These are phyloP conservation scores for Plenodomus tracheiphilus DNA, from an alignment of 2,329 filamentous ascomycete genomes.

Conservation along the genomic window DNA sequence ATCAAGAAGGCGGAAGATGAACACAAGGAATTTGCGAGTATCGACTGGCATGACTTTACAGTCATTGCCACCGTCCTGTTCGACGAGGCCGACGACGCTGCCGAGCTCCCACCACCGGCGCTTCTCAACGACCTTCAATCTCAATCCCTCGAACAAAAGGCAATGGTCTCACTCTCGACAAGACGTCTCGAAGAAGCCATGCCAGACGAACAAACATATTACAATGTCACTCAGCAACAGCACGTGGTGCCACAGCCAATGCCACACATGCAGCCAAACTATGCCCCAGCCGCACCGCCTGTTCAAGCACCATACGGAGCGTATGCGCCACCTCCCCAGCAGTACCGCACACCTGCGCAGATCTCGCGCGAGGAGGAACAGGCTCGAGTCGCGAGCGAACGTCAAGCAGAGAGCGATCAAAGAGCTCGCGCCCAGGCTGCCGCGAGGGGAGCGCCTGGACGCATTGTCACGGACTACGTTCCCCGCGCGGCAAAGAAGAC, in stretches of 20 bases:
- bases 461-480: conserved; percentile 91
- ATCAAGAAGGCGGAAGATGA: conserved; percentile 87
- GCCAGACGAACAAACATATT: conserved; percentile 67
- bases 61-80: conserved; percentile 95
- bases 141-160: conserved; percentile 92
- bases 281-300: conserved; percentile 34
- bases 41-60: conserved; percentile 98
- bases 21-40: conserved; percentile 74
- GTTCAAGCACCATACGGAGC: conserved; percentile 34
- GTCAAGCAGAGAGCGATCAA: conserved; percentile 57
- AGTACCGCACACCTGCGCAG: conserved; percentile 37
- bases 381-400: conserved; percentile 41
- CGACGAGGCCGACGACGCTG: conserved; percentile 82
- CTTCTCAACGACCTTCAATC: conserved; percentile 90
- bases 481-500: conserved; percentile 76
- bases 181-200: conserved; percentile 93
- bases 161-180: conserved; percentile 81
- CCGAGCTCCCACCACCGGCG: conserved; percentile 84
- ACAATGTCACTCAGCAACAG: conserved; percentile 40
- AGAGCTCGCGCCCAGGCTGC: conserved; percentile 80
- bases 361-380: conserved; percentile 46
- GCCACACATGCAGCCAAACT: conserved; percentile 19
- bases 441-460: conserved; percentile 68
- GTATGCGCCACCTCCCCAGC: conserved; percentile 29
- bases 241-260: conserved; percentile 28